Conservation (phyloP, 345 rosid species). For the Arabis alpina region DNA sequence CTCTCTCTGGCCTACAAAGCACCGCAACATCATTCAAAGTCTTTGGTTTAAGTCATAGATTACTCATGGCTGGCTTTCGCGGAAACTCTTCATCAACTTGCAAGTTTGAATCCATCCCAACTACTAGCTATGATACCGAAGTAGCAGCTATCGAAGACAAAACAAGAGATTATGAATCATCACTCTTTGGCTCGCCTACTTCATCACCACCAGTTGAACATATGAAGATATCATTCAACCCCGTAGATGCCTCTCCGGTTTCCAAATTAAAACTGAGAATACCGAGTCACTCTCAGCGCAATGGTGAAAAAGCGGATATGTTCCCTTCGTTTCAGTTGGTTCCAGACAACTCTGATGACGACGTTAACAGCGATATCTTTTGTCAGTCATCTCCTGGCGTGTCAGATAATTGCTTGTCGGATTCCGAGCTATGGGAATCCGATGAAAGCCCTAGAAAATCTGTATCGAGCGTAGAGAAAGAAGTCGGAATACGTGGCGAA, state of each 20-base stretch:
- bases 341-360: constrained; percentile 63
- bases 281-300: constrained; percentile 51
- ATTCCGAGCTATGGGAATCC: constrained; percentile 94
- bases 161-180: constrained; percentile 33
- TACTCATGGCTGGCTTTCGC: constrained; percentile 68
- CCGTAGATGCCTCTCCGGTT: constrained; percentile 52
- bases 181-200: constrained; percentile 54
- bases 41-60: constrained; percentile 69
- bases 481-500: constrained; percentile 28
- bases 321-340: constrained; percentile 89
- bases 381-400: constrained; percentile 79
- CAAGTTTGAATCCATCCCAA: constrained; percentile 51
- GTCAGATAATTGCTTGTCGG: constrained; percentile 76
- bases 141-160: constrained; percentile 42
- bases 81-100: constrained; percentile 57
- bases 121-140: constrained; percentile 40
- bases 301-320: constrained; percentile 50
- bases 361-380: constrained; percentile 66
- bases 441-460: constrained; percentile 52
- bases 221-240: constrained; percentile 89
- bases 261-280: constrained; percentile 74
- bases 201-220: constrained; percentile 90
- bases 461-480: constrained; percentile 35
- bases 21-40: constrained; percentile 52
- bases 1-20: constrained; percentile 20